A percentile compares a stretch with the other conserved stretches of the same genome.
Conservation (phyloP, 2,329 filamentous ascomycete species). For the Colletotrichum gigasporum region DNA sequence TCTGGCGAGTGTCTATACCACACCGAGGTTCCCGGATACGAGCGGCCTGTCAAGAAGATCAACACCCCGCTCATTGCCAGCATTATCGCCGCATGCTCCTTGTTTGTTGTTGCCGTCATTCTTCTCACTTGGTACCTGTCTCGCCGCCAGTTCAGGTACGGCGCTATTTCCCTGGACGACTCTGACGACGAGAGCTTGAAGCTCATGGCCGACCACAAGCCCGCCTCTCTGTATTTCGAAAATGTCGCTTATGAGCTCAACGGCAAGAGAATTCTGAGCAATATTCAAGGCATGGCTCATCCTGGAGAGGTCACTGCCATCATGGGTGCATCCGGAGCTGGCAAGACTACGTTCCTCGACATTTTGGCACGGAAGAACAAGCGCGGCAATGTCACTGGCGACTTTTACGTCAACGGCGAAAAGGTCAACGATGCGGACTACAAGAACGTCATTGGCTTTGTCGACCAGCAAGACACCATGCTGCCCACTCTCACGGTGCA, state of each 20-base stretch:
- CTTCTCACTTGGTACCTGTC: constrained; percentile 89
- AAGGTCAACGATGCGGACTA: constrained; percentile 87
- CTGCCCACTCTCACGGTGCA: constrained; percentile 95
- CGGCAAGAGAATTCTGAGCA: constrained; percentile 83
- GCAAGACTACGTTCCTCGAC: constrained; percentile 96
- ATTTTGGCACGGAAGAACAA: constrained; percentile 98
- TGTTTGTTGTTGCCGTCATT: constrained; percentile 91
- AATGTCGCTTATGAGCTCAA: constrained; percentile 89
- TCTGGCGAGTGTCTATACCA: constrained; percentile 93
- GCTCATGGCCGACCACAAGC: constrained; percentile 89
- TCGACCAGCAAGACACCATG: constrained; percentile 98
- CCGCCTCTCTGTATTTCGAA: constrained; percentile 87
- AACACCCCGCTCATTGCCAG: constrained; percentile 96
- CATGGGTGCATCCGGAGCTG: constrained; percentile 97
- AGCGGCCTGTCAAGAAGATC: constrained; percentile 89
- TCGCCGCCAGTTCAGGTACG: constrained; percentile 74
- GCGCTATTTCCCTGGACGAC: constrained; percentile 84
- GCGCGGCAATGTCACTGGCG: constrained; percentile 78
- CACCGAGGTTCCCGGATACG: constrained; percentile 92
- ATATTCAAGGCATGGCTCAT: constrained; percentile 85
- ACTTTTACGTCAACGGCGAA: constrained; percentile 94
- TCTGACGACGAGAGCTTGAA: constrained; percentile 88
- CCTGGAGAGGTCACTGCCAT: constrained; percentile 97
- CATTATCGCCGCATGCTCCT: constrained; percentile 84
- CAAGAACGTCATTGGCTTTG: constrained; percentile 92